These are phyloP conservation scores for Fusarium udum DNA, from an alignment of 2,329 filamentous ascomycete genomes.

Conservation along the genomic window DNA sequence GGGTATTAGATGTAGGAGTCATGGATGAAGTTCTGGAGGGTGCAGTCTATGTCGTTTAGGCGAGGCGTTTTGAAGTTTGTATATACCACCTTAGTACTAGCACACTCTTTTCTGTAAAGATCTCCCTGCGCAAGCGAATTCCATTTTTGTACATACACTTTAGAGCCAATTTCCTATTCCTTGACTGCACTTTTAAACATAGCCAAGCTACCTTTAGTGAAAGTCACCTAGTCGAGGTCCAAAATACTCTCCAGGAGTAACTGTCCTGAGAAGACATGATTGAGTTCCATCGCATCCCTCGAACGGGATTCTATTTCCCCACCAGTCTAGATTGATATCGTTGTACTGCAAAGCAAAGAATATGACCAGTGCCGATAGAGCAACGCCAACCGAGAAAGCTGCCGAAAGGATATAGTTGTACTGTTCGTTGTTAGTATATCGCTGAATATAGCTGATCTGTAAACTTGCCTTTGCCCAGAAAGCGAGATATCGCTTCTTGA, in stretches of 20 bases:
- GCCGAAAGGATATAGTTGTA: slow-evolving; percentile 60
- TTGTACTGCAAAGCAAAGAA: slow-evolving; percentile 59
- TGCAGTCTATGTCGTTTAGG: neutral
- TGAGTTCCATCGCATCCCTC: slow-evolving; percentile 43
- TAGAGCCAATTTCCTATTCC: neutral
- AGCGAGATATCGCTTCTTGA: slow-evolving; percentile 55
- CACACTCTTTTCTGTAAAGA: neutral
- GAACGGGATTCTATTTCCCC: slow-evolving; percentile 52
- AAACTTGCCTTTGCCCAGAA: slow-evolving; percentile 58
- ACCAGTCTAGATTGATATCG: slow-evolving; percentile 53
- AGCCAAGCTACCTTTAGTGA: neutral
- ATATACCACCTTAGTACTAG: slow-evolving; percentile 6
- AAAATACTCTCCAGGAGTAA: slow-evolving; percentile 46
- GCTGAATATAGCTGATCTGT: too few relatives aligned
- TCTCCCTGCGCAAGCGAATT: too few relatives aligned
- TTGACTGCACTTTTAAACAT: neutral
- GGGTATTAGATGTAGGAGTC: slow-evolving; percentile 5
- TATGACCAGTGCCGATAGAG: slow-evolving; percentile 57
- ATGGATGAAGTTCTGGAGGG: neutral
- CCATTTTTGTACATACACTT: neutral
- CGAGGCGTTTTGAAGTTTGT: slow-evolving; percentile 5
- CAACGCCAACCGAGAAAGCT: slow-evolving; percentile 55
- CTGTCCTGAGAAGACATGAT: slow-evolving; percentile 34
- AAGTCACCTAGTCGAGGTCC: slow-evolving; percentile 41
- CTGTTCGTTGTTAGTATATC: slow-evolving; percentile 42